Conservation (phyloP, 1,139 yeast species). For the Yamadazyma sp. region DNA sequence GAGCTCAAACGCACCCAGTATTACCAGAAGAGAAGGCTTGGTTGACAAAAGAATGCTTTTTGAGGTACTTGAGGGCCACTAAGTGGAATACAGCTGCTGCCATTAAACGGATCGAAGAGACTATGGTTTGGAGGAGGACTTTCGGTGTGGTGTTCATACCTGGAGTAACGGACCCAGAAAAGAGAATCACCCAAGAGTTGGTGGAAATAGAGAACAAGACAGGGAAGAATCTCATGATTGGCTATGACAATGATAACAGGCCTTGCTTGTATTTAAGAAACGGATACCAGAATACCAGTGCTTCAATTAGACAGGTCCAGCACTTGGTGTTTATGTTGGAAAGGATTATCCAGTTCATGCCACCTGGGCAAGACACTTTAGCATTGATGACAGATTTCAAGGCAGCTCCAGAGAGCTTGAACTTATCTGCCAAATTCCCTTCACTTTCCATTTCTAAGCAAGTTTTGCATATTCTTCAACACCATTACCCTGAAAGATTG, state of each 20-base stretch:
- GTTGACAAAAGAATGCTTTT: constrained; percentile 85
- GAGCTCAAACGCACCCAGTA: constrained; percentile 23
- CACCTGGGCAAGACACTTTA: constrained; percentile 89
- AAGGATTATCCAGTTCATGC: constrained; percentile 89
- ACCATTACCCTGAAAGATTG: constrained; percentile 93
- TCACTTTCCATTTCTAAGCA: constrained; percentile 59
- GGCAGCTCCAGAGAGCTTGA: constrained; percentile 47
- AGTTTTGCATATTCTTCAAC: constrained; percentile 83
- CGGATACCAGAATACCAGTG: constrained; percentile 90
- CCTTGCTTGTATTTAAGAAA: constrained; percentile 90
- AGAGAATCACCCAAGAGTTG: constrained; percentile 55
- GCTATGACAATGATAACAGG: constrained; percentile 83
- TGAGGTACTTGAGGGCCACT: constrained; percentile 86
- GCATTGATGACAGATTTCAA: constrained; percentile 90
- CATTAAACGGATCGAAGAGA: constrained; percentile 68
- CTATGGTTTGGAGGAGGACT: constrained; percentile 88
- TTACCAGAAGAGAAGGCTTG: constrained; percentile 73
- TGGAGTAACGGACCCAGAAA: constrained; percentile 39
- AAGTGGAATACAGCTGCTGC: constrained; percentile 80
- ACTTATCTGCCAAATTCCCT: constrained; percentile 42
- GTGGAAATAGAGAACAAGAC: constrained; percentile 74
- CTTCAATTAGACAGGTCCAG: constrained; percentile 85
- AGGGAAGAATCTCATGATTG: constrained; percentile 86
- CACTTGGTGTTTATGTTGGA: constrained; percentile 91
- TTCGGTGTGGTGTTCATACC: constrained; percentile 75